Conservation (phyloP, 2,329 filamentous ascomycete genomes). For the Zymoseptoria passerinii region DNA sequence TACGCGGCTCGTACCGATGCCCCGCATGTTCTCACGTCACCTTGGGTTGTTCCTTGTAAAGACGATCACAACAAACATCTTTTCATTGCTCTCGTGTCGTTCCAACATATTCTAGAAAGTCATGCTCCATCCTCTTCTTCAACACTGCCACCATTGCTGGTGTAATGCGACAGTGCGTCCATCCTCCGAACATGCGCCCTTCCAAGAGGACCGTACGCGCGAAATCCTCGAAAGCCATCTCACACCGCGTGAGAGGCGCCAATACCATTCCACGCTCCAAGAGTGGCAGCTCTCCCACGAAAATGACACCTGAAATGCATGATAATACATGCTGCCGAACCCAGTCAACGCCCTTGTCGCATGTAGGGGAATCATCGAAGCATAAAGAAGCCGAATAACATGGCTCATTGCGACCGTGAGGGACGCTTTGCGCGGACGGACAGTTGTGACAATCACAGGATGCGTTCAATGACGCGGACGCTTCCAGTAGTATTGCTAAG, state of each 20-base stretch:
- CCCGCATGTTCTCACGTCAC: neutral
- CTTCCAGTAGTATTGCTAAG: slow-evolving; percentile 65
- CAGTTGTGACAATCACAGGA: neutral
- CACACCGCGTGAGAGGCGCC: neutral
- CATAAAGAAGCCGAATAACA: slow-evolving; percentile 10
- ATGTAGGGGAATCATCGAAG: slow-evolving; percentile 19
- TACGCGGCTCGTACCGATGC: neutral
- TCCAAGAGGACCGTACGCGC: neutral
- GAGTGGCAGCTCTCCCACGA: neutral
- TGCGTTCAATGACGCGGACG: slow-evolving; percentile 41
- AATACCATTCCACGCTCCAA: neutral
- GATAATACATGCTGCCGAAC: neutral
- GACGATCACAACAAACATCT: slow-evolving; percentile 1
- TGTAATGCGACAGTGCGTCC: neutral
- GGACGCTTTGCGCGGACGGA: neutral
- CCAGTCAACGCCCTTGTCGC: slow-evolving; percentile 5
- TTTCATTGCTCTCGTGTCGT: neutral
- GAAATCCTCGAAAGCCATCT: neutral
- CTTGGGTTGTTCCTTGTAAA: neutral
- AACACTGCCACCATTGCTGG: neutral
- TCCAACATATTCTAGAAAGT: neutral
- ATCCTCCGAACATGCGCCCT: neutral
- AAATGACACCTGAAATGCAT: neutral
- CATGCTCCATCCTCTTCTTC: neutral
- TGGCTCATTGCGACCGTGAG: slow-evolving; percentile 7